A percentile compares a stretch with the other conserved stretches of the same genome.
These are phyloP conservation scores for Phaeosphaeriaceae sp. DNA, from an alignment of 2,329 filamentous ascomycete genomes.

Conservation along the genomic window DNA sequence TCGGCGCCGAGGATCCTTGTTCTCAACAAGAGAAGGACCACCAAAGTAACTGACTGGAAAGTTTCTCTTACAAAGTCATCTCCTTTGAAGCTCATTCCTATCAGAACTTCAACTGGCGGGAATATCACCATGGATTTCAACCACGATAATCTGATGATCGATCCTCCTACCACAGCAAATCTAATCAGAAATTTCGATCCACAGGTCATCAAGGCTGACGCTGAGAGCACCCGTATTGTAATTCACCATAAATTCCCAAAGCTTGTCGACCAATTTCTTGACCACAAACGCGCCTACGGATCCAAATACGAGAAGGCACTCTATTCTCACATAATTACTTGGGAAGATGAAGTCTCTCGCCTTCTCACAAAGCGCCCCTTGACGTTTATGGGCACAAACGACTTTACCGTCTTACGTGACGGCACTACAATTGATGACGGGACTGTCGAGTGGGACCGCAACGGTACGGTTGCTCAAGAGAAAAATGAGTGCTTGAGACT, in stretches of 20 bases:
- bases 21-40: background rate
- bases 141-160: conserved; percentile 1
- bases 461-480: conserved; percentile 7
- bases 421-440: background rate
- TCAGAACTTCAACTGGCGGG: background rate
- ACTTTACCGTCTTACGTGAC: conserved; percentile 10
- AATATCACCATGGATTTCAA: background rate
- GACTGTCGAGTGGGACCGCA: conserved; percentile 9
- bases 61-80: background rate
- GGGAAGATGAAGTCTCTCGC: conserved; percentile 6
- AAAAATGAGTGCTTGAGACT: conserved; percentile 4
- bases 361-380: conserved; percentile 9
- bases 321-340: conserved; percentile 1
- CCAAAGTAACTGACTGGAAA: background rate
- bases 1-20: background rate
- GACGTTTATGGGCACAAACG: conserved; percentile 3
- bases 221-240: conserved; percentile 5
- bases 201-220: conserved; percentile 2
- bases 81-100: background rate
- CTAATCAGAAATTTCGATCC: conserved; percentile 7
- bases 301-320: conserved; percentile 10
- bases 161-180: conserved; percentile 9
- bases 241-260: conserved; percentile 5
- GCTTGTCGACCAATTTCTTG: conserved; percentile 8
- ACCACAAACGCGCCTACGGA: conserved; percentile 6